These are phyloP conservation scores for Millerozyma miso DNA, from an alignment of 805 yeast genomes.

Conservation along the genomic window DNA sequence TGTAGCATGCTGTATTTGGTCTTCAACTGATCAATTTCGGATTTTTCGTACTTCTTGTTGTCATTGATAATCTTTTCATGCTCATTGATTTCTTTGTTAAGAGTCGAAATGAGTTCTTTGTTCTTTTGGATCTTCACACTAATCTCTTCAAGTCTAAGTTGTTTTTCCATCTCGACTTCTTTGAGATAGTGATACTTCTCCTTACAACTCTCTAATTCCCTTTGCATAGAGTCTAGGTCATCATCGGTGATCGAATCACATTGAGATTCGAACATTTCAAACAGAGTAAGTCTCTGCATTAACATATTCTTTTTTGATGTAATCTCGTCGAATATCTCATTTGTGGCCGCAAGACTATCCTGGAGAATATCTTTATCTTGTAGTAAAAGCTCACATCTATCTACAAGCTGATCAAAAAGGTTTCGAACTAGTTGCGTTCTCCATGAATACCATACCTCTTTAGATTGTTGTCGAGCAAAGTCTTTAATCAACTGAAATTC, in stretches of 20 bases:
- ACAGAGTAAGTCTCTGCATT: conserved; percentile 13
- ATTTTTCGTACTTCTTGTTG: conserved; percentile 14
- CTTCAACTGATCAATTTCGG: conserved; percentile 18
- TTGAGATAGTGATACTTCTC: conserved; percentile 13
- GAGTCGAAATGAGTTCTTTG: conserved; percentile 4
- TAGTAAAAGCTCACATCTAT: conserved; percentile 15
- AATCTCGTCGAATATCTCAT: conserved; percentile 7
- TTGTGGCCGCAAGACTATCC: conserved; percentile 10
- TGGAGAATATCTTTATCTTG: conserved; percentile 15
- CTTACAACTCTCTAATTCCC: conserved; percentile 7
- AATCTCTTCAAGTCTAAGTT: conserved; percentile 6
- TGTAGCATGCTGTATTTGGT: conserved; percentile 23
- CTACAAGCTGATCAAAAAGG: conserved; percentile 30
- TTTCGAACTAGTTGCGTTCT: conserved; percentile 48
- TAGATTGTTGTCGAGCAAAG: conserved; percentile 49
- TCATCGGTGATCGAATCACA: conserved; percentile 5
- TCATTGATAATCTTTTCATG: conserved; percentile 9
- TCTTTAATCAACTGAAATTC: conserved; percentile 48
- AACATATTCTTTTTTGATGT: conserved; percentile 8
- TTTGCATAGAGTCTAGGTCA: conserved; percentile 8
- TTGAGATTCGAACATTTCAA: conserved; percentile 11
- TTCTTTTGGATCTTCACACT: conserved; percentile 10
- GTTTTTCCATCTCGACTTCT: conserved; percentile 8
- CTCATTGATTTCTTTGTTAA: conserved; percentile 9
- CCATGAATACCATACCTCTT: conserved; percentile 62